Percentiles rank a stretch among this genome's conserved stretches.
These are phyloP conservation scores for Cercospora citrullina DNA, from an alignment of 2,329 filamentous ascomycete genomes.

Conservation along the genomic window DNA sequence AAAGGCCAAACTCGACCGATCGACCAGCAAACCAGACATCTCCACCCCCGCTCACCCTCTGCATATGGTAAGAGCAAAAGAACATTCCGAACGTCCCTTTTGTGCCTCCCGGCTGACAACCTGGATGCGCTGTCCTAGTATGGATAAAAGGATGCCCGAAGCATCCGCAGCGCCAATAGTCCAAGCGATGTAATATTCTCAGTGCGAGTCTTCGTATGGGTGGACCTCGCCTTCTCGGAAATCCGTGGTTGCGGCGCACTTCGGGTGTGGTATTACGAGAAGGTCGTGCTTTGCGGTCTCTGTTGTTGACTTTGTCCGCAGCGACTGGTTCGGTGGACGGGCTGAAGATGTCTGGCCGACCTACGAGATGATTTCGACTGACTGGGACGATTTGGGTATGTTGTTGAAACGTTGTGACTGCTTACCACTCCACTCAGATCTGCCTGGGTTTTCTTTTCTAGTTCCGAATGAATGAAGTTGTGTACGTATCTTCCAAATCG, in stretches of 20 bases:
- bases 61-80: background rate
- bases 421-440: background rate
- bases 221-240: background rate
- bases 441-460: background rate
- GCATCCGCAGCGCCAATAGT: background rate
- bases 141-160: background rate
- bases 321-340: background rate
- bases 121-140: background rate
- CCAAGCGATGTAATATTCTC: background rate
- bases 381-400: background rate
- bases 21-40: background rate
- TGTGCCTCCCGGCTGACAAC: background rate
- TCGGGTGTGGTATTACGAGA: background rate
- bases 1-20: constrained; percentile 5
- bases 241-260: background rate
- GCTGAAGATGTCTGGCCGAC: background rate
- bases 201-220: background rate
- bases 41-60: background rate
- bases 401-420: background rate
- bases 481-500: background rate
- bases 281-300: background rate
- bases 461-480: background rate
- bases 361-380: background rate
- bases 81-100: background rate
- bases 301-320: background rate